Percentiles rank a stretch among this genome's conserved stretches.
Conservation (phyloP, 1,284 basidiomycete species). For the Exobasidium rhododendri region DNA sequence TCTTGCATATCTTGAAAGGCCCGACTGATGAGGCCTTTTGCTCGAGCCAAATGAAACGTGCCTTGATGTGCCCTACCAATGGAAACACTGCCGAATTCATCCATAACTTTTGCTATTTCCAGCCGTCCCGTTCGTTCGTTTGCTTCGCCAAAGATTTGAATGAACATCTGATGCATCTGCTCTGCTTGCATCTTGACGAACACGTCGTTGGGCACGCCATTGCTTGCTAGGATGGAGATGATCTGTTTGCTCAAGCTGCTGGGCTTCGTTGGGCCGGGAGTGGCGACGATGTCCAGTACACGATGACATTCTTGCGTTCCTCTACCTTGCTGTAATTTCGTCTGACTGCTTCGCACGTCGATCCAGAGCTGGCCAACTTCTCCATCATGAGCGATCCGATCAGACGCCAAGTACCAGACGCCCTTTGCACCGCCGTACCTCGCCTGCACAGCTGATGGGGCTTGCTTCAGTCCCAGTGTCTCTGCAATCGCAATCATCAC, state of each 20-base stretch:
- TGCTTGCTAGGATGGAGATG: background rate
- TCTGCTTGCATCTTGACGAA: background rate
- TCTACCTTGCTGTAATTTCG: background rate
- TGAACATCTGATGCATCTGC: background rate
- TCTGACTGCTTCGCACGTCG: background rate
- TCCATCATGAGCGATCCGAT: no score
- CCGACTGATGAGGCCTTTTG: background rate
- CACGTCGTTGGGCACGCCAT: background rate
- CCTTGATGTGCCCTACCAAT: background rate
- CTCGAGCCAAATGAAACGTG: background rate
- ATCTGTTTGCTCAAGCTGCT: slow-evolving; percentile 1
- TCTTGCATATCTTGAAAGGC: background rate
- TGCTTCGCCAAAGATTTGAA: background rate
- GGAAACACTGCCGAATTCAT: slow-evolving; percentile 4
- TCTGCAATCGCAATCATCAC: background rate
- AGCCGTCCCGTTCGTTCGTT: no score
- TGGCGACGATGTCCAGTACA: background rate
- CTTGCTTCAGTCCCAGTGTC: background rate
- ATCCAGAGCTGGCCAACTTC: no score
- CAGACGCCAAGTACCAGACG: slow-evolving; percentile 1
- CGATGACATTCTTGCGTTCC: no score
- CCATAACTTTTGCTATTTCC: background rate
- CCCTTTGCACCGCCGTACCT: background rate
- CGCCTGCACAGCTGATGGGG: background rate
- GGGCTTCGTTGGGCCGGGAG: background rate